A percentile compares a stretch with the other conserved stretches of the same genome.
Conservation (phyloP, 192 early-diverging fungal genomes). For the Coemansia aciculifera region DNA sequence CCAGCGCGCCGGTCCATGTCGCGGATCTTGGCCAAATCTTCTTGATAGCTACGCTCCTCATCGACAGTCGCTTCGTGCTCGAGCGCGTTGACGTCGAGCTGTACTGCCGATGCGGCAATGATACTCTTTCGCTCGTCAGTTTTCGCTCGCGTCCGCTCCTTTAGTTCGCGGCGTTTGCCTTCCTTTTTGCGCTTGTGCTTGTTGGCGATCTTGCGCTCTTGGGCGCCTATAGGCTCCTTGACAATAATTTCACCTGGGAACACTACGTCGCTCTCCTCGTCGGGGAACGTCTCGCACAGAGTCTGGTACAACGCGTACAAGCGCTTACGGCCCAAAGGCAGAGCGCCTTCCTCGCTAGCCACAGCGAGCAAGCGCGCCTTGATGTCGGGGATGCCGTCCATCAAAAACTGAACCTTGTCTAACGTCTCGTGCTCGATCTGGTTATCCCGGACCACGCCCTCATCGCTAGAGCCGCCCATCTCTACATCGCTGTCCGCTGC, state of each 20-base stretch:
- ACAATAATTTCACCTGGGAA: slow-evolving; percentile 23
- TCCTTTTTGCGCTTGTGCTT: slow-evolving; percentile 48
- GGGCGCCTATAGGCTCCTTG: slow-evolving; percentile 32
- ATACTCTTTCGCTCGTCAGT: slow-evolving; percentile 11
- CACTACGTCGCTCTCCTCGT: slow-evolving; percentile 41
- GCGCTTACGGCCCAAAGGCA: slow-evolving; percentile 39
- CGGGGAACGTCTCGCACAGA: slow-evolving; percentile 49
- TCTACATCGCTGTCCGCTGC: slow-evolving; percentile 10
- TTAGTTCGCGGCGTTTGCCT: slow-evolving; percentile 30
- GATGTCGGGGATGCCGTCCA: slow-evolving; percentile 39
- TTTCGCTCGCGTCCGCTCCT: slow-evolving; percentile 34
- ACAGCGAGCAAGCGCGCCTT: slow-evolving; percentile 43
- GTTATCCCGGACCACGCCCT: slow-evolving; percentile 28
- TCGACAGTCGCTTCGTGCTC: slow-evolving; percentile 35
- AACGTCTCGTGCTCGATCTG: slow-evolving; percentile 37
- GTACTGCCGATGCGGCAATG: slow-evolving; percentile 9
- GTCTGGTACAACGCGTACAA: slow-evolving; percentile 46
- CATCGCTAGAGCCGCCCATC: background rate
- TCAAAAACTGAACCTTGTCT: slow-evolving; percentile 36
- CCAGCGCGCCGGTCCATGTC: slow-evolving; percentile 43
- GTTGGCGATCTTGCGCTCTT: slow-evolving; percentile 42
- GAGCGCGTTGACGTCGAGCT: slow-evolving; percentile 47
- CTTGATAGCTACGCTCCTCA: slow-evolving; percentile 33
- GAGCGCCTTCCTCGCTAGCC: slow-evolving; percentile 25
- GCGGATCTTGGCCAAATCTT: slow-evolving; percentile 43